Evolutionary conservation across 768 basidiomycete species (phyloP), one percentile per base, ranked within the genome.

Genomic region (Serendipita sp.): DNA sequence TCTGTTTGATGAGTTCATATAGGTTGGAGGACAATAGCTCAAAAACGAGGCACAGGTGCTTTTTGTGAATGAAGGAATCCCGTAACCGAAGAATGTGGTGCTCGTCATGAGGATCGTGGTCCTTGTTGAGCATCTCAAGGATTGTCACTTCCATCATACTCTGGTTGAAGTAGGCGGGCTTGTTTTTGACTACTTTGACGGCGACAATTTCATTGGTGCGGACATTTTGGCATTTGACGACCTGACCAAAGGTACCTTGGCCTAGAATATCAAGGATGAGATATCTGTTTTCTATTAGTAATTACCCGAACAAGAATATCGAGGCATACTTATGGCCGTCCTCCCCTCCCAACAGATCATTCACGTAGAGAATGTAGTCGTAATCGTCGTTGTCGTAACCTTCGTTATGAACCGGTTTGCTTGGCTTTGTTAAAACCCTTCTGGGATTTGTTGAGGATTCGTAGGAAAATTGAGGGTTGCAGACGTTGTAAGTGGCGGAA

Each of bases 111-210:
- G 93, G 91, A 74, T 99, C 96, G 69, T 85, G 92, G 66, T 85
- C 84, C 74, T 88, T 91, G 79, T 99, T 99, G 65, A 99, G 80
- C 76, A 98, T 77, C 73, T 98, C 92, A 51, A 99, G 79, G 67
- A 99, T 98, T 1, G 93, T 96, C 32, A 98, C 95, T 75, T 99
- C 96, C 96, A 99, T 99, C 89, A 96, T 97, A 74, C 89, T 91
- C 76, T 99, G 96, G 72, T 98, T 97, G 75, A 96, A 93, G 78
- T 99, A 99, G 0, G 96, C 96, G 3, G 95, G 96, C 75, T 98
- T 99, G 76, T 99, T 99, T 79, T 99, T 99, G 69, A 99, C 92
- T 5, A 99, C 96, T 76, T 98, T 99, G 67, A 99, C 96, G 28
- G 96, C 96, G 48, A 96, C 92, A 64, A 98, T 91, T 73, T 97